Evolutionary conservation across 345 rosid genomes (phyloP).

Genomic region (Litchi chinensis): DNA sequence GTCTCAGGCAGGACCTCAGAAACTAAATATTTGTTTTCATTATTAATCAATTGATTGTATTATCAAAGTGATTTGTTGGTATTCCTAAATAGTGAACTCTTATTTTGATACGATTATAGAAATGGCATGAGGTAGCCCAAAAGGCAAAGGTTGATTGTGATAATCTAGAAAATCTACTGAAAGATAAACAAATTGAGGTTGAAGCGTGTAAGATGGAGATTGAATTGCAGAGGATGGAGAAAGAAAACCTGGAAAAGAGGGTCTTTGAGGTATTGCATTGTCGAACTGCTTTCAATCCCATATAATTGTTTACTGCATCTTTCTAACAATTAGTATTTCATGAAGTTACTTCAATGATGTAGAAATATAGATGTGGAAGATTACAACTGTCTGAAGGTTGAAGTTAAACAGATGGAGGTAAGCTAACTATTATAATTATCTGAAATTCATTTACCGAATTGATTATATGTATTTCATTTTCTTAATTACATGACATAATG

Average conservation of each 20-base stretch:
- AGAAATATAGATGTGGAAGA: constrained; percentile 73
- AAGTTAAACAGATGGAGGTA: constrained; percentile 65
- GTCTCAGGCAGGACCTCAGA: constrained; percentile 12
- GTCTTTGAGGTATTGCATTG: constrained; percentile 43
- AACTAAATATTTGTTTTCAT: not conserved
- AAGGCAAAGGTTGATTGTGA: constrained; percentile 49
- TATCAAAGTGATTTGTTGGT: too few relatives aligned
- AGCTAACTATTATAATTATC: constrained; percentile 9
- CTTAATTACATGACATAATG: not conserved
- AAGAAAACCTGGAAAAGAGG: constrained; percentile 63
- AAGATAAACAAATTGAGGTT: constrained; percentile 66
- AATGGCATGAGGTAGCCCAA: too few relatives aligned
- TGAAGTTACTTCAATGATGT: constrained; percentile 42
- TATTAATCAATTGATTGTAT: not conserved
- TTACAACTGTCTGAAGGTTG: constrained; percentile 69
- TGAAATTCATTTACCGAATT: not conserved
- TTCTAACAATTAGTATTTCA: too few relatives aligned
- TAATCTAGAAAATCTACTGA: constrained; percentile 46
- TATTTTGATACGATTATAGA: too few relatives aligned
- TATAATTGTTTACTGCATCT: too few relatives aligned
- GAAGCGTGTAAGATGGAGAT: constrained; percentile 69
- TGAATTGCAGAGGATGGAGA: constrained; percentile 64
- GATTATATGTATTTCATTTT: too few relatives aligned
- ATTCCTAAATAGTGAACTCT: too few relatives aligned
- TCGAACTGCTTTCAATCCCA: too few relatives aligned